Evolutionary conservation across 345 rosid species (phyloP).

Genomic region (Gossypium sturtianum): DNA sequence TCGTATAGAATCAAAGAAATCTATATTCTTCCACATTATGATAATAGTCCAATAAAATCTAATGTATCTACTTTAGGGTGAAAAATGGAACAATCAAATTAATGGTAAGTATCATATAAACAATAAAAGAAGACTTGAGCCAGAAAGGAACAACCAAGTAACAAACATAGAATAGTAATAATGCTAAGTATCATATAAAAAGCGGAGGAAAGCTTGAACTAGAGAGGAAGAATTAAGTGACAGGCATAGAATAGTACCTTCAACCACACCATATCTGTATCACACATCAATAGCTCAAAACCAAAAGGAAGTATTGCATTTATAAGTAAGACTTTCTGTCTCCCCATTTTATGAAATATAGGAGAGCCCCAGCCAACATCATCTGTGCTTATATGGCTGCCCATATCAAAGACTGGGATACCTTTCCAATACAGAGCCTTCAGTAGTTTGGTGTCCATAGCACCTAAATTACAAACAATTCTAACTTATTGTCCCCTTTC

Average conservation of each 20-base stretch:
- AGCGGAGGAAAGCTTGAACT: not conserved
- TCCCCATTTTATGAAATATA: conserved; percentile 96
- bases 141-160: not conserved
- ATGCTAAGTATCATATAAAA: not conserved
- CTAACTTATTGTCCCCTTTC: conserved; percentile 2
- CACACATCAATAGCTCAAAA: conserved; percentile 87
- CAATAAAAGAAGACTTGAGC: not conserved
- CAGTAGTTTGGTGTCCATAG: conserved; percentile 87
- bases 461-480: conserved; percentile 46
- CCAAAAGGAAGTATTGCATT: conserved; percentile 87
- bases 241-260: conserved; percentile 42
- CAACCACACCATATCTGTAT: conserved; percentile 98
- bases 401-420: conserved; percentile 97
- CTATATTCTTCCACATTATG: not conserved
- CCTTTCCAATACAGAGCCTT: conserved; percentile 98
- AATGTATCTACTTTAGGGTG: not conserved
- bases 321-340: conserved; percentile 90
- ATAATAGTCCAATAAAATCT: not conserved
- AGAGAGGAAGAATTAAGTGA: not conserved
- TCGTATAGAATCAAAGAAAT: not conserved
- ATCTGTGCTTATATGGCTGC: conserved; percentile 83
- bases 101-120: not conserved
- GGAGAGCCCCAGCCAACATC: conserved; percentile 99
- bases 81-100: conserved; percentile 1
- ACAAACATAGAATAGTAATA: not conserved